A percentile compares a stretch with the other conserved stretches of the same genome.
These are phyloP conservation scores for Tricholoma sp. DNA, from an alignment of 768 basidiomycete genomes.

Conservation along the genomic window DNA sequence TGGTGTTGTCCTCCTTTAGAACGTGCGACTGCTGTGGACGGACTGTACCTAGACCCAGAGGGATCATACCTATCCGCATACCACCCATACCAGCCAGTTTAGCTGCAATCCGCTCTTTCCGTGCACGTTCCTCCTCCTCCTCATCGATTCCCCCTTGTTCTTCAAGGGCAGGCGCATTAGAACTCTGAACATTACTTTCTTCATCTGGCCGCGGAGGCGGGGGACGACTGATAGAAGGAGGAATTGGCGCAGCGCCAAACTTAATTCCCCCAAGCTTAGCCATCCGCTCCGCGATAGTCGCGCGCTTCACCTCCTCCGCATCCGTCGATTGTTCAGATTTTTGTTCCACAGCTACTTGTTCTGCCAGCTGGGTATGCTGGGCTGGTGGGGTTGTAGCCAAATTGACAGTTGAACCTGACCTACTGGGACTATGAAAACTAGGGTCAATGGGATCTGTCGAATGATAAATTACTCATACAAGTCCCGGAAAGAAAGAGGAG, in stretches of 20 bases:
- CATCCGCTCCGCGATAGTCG: slow-evolving; percentile 91
- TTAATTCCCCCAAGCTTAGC: slow-evolving; percentile 84
- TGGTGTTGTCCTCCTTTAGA: slow-evolving; percentile 14
- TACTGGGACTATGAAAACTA: slow-evolving; percentile 49
- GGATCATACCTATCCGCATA: slow-evolving; percentile 55
- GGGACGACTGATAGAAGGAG: slow-evolving; percentile 30
- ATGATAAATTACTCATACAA: slow-evolving; percentile 1
- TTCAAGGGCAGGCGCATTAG: slow-evolving; percentile 17
- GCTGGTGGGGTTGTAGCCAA: slow-evolving; percentile 10
- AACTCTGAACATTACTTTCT: slow-evolving; percentile 12
- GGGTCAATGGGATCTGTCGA: slow-evolving; percentile 66
- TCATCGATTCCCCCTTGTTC: slow-evolving; percentile 31
- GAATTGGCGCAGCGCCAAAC: slow-evolving; percentile 65
- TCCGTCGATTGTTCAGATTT: slow-evolving; percentile 20
- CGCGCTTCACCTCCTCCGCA: slow-evolving; percentile 48
- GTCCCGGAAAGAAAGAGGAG: neutral
- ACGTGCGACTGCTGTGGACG: slow-evolving; percentile 28
- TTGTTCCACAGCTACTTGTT: slow-evolving; percentile 6
- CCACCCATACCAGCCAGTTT: slow-evolving; percentile 54
- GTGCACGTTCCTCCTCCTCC: slow-evolving; percentile 59
- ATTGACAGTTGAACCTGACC: slow-evolving; percentile 29
- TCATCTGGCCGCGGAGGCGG: slow-evolving; percentile 30
- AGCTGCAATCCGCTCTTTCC: slow-evolving; percentile 48
- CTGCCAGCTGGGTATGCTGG: slow-evolving; percentile 7
- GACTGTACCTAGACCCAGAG: slow-evolving; percentile 29